Evolutionary conservation across 1,284 basidiomycete species (phyloP).

Genomic region (Amylostereum chailletii): DNA sequence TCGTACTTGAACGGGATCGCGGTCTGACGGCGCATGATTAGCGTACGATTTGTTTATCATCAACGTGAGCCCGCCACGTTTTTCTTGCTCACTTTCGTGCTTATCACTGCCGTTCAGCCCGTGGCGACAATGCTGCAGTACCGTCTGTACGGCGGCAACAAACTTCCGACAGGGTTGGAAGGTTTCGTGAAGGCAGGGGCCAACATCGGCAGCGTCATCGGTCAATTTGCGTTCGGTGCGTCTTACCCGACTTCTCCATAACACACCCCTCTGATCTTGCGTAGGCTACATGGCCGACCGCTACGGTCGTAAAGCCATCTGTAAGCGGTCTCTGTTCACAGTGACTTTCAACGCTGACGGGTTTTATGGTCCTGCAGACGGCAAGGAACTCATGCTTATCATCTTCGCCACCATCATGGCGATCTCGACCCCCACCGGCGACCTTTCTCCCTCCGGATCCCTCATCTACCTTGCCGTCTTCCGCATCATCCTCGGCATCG

Average conservation of each 20-base stretch:
- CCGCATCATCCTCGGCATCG: constrained; percentile 66
- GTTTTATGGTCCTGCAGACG: constrained; percentile 29
- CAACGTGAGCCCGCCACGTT: constrained; percentile 38
- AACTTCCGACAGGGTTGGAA: constrained; percentile 48
- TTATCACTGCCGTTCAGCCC: constrained; percentile 31
- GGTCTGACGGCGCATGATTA: constrained; percentile 15
- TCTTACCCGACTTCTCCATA: neutral
- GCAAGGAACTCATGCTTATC: constrained; percentile 75
- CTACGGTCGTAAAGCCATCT: constrained; percentile 57
- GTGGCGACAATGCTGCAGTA: constrained; percentile 72
- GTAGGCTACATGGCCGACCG: constrained; percentile 52
- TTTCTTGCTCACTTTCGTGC: neutral
- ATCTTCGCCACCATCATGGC: constrained; percentile 63
- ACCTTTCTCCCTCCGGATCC: constrained; percentile 32
- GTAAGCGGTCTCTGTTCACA: constrained; percentile 24
- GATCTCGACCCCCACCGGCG: constrained; percentile 39
- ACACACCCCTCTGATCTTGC: neutral
- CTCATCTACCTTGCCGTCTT: constrained; percentile 58
- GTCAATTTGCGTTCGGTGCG: constrained; percentile 42
- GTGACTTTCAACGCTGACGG: constrained; percentile 1
- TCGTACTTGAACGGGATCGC: neutral
- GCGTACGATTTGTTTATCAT: constrained; percentile 76
- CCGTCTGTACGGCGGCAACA: constrained; percentile 48
- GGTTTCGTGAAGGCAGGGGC: constrained; percentile 63
- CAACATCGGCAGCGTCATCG: constrained; percentile 69